Base-by-base conservation (phyloP, 2,329 filamentous ascomycete species). In the Monosporascus sp. region DNA sequence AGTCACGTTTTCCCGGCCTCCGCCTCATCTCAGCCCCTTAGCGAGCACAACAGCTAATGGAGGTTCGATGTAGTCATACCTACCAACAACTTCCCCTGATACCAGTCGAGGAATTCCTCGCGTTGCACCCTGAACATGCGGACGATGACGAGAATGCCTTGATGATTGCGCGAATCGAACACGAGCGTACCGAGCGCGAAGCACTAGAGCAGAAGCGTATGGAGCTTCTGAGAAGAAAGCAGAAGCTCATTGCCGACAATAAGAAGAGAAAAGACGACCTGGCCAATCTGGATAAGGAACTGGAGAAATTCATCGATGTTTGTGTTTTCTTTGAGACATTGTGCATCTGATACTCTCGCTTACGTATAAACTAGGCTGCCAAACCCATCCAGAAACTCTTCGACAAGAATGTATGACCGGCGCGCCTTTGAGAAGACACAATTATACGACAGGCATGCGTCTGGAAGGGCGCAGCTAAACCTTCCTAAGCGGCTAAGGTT, bases 261-360 rank as follows among this genome's bases (percentile, higher is more conserved):
- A 96, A 95, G 74, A 91, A 91, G 73, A 83, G 93, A 60, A 96
- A 96, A 69, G 92, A 97, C 52, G 91, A 97, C 65, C 75, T 99
- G 48, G 91, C 89, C 20, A 96, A 88, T 65, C 75, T 99, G 56
- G 94, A 99, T 64, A 88, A 89, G 65, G 91, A 96, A 70, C 76
- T 97, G 53, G 94, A 97, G 73, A 92, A 89, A 65, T 96, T 96
- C 67, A 93, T 96, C 64, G 91, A 95, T 71, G 89, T 90, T 66
- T 66, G 87, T 74, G 22, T 31, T 31, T 37, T 38, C n/a, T 11
- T 22, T 54, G 51, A n/a, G 26, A 11, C 5, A 6, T 40, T n/a
- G 8, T 24, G 6, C 22, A 37, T 19, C 51, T 58, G 45, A 61
- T 68, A 62, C 60, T 51, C 22, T 46, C 9, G 52, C 60, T 60